Conservation (phyloP, 306 rosid genomes). For the Nissolia schottii region DNA sequence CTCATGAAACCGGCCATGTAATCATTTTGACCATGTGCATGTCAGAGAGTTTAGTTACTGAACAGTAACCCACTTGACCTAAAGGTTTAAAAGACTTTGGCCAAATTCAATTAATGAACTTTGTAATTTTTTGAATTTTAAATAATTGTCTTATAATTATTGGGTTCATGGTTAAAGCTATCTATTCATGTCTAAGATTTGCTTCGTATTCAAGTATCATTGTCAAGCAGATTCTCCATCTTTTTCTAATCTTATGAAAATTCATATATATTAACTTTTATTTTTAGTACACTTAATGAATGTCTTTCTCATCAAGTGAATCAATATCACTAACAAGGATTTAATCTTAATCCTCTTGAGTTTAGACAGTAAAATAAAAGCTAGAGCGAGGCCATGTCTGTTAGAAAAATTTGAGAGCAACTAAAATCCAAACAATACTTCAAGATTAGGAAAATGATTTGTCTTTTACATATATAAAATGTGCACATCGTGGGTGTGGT, state of each 20-base stretch:
- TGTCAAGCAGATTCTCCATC: not conserved
- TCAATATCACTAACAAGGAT: not conserved
- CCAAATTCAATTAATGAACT: not conserved
- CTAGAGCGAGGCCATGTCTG: too few species aligned
- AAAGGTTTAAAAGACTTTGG: not conserved
- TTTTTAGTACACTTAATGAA: not conserved
- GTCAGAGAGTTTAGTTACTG: not conserved
- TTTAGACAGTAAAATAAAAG: not conserved
- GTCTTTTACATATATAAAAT: too few species aligned
- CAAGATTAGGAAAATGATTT: not conserved
- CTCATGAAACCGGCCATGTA: not conserved
- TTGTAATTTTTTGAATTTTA: not conserved
- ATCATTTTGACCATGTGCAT: not conserved
- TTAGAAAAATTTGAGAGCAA: not conserved
- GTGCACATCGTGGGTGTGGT: too few species aligned
- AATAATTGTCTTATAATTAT: too few species aligned
- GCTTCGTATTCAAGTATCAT: not conserved
- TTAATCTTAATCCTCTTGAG: not conserved
- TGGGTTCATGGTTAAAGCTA: too few species aligned
- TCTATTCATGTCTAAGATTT: not conserved
- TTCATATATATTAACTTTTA: not conserved
- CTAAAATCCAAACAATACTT: conserved; percentile 15
- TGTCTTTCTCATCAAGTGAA: conserved; percentile 6
- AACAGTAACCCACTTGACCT: not conserved
- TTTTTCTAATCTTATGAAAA: conserved; percentile 9